Base-by-base conservation (phyloP, 2,329 filamentous ascomycete species). In the Didymella segeticola region DNA sequence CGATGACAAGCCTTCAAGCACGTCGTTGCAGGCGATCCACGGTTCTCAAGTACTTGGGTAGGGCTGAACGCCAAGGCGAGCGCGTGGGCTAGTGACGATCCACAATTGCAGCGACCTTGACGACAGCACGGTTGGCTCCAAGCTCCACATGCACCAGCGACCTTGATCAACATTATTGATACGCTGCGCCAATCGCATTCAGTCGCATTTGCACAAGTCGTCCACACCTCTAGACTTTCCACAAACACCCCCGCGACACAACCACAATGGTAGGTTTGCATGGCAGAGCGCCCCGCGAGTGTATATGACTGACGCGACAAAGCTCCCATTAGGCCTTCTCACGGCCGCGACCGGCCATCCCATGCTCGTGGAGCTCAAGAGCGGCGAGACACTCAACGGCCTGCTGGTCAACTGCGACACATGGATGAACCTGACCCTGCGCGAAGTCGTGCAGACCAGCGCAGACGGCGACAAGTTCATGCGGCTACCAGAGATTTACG, bases 381-480 rank as follows among this genome's bases (percentile, higher is more conserved):
- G 93, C 72, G 93, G 93, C 79, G 93, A 99, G 78, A 98, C 95
- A 0, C 85, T 99, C 57, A 99, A 98, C 79, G 95, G 95, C 60
- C 92, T 97, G 72, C 82, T 99, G 55, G 89, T 97, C 75, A 91
- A 89, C 76, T 99, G 93, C 86, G 95, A 99, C 77, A 99, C 93
- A 42, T 99, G 95, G 92, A 99, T 99, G 95, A 99, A 99, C 79
- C 81, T 99, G 66, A 98, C 93, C 2, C 79, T 99, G 63, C 96
- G 95, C 77, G 95, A 98, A 76, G 96, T 99, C 19, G 91, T 98
- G 29, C 93, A 98, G 78, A 98, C 95, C 15, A 96, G 89, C 73
- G 88, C 93, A 20, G 93, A 98, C 70, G 95, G 92, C 59, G 93
- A 98, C 77, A 93, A 90, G 73, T 99, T 99, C 77, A 89, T 91